Conservation (phyloP, 306 rosid genomes). For the Pterocarpus santalinus region DNA sequence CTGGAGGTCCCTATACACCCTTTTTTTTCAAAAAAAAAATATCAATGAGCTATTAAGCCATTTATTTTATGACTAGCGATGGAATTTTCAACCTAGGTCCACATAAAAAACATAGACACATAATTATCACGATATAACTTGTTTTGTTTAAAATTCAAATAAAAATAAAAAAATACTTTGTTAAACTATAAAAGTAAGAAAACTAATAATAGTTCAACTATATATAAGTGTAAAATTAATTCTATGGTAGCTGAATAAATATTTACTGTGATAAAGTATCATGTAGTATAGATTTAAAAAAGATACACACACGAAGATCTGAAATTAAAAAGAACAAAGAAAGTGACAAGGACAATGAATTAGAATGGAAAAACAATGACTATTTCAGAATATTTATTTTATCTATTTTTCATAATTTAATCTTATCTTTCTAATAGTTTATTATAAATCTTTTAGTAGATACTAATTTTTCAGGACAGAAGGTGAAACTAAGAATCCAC, state of each 20-base stretch:
- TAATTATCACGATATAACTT: background rate
- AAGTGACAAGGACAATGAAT: background rate
- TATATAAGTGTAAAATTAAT: background rate
- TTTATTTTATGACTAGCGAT: background rate
- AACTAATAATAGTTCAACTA: background rate
- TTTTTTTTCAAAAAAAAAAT: no score
- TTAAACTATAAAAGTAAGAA: background rate
- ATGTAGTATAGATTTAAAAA: background rate
- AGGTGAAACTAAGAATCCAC: no score
- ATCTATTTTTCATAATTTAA: no score
- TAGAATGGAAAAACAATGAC: background rate
- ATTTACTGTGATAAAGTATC: background rate
- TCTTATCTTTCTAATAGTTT: no score
- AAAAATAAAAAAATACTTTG: background rate
- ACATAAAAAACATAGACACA: background rate
- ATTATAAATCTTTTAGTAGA: no score
- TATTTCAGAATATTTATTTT: no score
- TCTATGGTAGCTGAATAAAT: background rate
- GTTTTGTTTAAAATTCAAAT: background rate
- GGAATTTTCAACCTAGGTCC: background rate
- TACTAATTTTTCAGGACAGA: no score
- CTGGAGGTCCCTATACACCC: background rate
- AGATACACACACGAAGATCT: background rate
- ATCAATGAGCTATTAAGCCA: background rate
- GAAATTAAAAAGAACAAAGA: background rate